Percentiles rank a stretch among this genome's conserved stretches.
phyloP scores from a whole-genome alignment of 768 basidiomycete species.

The Mycena metata region DNA sequence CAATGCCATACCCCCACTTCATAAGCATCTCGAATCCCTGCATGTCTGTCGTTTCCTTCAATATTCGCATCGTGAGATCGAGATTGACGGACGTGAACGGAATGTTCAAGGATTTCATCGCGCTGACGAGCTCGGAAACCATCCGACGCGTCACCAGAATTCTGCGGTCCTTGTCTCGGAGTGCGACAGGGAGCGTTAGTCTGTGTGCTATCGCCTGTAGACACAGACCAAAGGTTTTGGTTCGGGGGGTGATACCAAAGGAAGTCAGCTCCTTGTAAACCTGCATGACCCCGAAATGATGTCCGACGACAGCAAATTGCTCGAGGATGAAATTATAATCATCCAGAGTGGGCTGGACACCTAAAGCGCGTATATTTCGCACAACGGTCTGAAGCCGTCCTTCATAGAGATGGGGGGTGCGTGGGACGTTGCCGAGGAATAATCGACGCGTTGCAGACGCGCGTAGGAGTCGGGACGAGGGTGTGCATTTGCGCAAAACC shows the following conservation, averaged over 20 bases:
- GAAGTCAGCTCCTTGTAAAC: conserved; percentile 72
- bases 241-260: conserved; percentile 59
- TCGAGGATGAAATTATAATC: conserved; percentile 84
- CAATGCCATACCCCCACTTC: conserved; percentile 81
- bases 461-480: conserved; percentile 61
- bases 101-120: conserved; percentile 66
- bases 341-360: conserved; percentile 61
- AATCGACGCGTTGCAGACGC: conserved; percentile 57
- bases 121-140: conserved; percentile 64
- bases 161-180: conserved; percentile 49
- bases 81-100: conserved; percentile 71
- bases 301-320: conserved; percentile 84
- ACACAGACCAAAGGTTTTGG: conserved; percentile 72
- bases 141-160: conserved; percentile 60
- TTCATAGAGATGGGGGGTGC: conserved; percentile 70
- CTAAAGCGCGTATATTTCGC: conserved; percentile 73
- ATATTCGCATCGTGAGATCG: conserved; percentile 76
- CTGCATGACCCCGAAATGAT: conserved; percentile 69
- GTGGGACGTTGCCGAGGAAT: conserved; percentile 51
- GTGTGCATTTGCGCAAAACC: conserved; percentile 77
- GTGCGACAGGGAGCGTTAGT: conserved; percentile 69
- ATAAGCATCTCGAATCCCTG: conserved; percentile 71
- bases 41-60: conserved; percentile 73
- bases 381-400: conserved; percentile 76
- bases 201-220: conserved; percentile 82